A percentile compares a stretch with the other conserved stretches of the same genome.
These are phyloP conservation scores for Canavalia gladiata DNA, from an alignment of 306 rosid species.

Conservation along the genomic window DNA sequence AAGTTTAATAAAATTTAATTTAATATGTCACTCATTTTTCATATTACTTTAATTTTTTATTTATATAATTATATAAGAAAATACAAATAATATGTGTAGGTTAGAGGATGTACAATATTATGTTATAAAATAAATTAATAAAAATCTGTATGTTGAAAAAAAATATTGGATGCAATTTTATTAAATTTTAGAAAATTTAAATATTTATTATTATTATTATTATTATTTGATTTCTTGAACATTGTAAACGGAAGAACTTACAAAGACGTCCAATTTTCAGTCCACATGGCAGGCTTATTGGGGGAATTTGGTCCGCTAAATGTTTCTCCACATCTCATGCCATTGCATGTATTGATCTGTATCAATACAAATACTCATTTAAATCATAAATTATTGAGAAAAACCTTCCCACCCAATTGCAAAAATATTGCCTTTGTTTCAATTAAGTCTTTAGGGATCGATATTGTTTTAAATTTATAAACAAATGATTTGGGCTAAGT, in stretches of 20 bases:
- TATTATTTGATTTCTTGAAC: too few species aligned
- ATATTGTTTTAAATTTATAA: background rate
- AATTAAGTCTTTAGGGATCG: background rate
- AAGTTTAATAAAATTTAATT: too few species aligned
- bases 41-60: too few species aligned
- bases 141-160: too few species aligned
- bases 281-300: conserved; percentile 78
- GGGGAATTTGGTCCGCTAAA: conserved; percentile 81
- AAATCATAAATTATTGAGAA: background rate
- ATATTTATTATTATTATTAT: too few species aligned
- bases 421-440: background rate
- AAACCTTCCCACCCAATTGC: background rate
- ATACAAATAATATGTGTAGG: background rate
- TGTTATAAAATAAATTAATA: too few species aligned
- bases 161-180: too few species aligned
- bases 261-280: conserved; percentile 89
- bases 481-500: background rate
- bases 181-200: too few species aligned
- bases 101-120: too few species aligned
- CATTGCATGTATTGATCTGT: conserved; percentile 84
- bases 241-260: conserved; percentile 35
- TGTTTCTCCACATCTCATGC: conserved; percentile 82
- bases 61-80: too few species aligned
- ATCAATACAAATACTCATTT: background rate
- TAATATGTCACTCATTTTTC: too few species aligned